Base-by-base conservation (phyloP, 2,329 filamentous ascomycete genomes). In the Pseudonectria buxi region DNA sequence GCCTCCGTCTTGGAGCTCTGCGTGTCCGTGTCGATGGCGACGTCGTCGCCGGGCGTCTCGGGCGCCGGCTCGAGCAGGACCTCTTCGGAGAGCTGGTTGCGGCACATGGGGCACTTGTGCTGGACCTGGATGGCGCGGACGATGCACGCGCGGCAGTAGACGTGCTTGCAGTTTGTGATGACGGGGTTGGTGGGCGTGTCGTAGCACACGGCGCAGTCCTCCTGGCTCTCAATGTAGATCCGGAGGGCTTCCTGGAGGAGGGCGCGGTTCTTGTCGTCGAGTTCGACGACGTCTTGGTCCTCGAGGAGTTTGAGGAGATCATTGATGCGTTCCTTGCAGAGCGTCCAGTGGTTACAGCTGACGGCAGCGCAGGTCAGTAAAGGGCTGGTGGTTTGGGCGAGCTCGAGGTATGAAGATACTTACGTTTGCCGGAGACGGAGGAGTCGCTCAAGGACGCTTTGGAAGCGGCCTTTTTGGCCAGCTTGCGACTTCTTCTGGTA, bases 1-100 rank as follows among this genome's bases (percentile, higher is more conserved):
- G 83, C 81, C 48, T 89, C 81, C 3, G 89, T 86, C 62, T 95
- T 95, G 46, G 82, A 88, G 57, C 83, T 89, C 47, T 80, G 79
- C 10, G 73, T 74, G 26, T 81, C 70, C 1, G 72, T 64, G 47
- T 89, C 77, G 5, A 78, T 72, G 15, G 70, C 65, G 3, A 60
- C 54, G 6, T 68, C 64, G 1, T 67, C 64, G 14, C 63, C 63
- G 3, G 66, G 53, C 6, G 62, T 60, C 35, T 81, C 74, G 2
- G 72, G 69, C 1, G 76, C 73, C 1, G 86, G 82, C 22, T 79
- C 83, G 0, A 92, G 72, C 0, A 74, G 66, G 3, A 72, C 65
- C 2, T 67, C 68, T 36, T 79, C 71, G 10, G 71, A 65, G 12
- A 94, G 72, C 24, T 76, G 64, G 6, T 81, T 78, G 14, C 86